Percentiles rank a stretch among this genome's conserved stretches.
These are phyloP conservation scores for Saccharomyces kudriavzevii DNA, from an alignment of 805 yeast genomes.

Conservation along the genomic window DNA sequence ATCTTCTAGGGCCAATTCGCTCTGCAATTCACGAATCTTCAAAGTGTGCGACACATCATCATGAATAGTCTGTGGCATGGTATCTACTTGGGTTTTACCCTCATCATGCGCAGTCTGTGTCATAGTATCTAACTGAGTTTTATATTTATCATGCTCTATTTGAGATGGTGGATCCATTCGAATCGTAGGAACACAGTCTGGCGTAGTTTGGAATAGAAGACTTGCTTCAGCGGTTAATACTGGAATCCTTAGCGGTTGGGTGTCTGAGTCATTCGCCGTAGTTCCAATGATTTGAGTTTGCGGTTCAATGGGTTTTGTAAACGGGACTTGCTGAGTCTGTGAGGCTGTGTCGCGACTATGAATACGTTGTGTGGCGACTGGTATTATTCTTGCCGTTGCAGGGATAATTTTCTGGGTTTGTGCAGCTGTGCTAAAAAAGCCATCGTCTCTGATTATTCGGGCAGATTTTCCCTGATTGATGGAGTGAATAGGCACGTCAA, in stretches of 20 bases:
- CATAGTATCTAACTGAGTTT: not conserved
- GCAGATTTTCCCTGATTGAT: not conserved
- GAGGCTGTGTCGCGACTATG: not conserved
- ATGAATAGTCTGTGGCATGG: not conserved
- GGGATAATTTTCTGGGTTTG: not conserved
- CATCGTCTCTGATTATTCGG: not conserved
- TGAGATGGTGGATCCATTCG: not conserved
- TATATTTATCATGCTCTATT: not conserved
- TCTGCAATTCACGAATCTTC: slow-evolving; percentile 15
- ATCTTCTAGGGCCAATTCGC: slow-evolving; percentile 8
- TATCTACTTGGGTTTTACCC: not conserved
- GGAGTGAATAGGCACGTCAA: not conserved
- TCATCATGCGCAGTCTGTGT: not conserved
- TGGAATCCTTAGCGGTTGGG: not conserved
- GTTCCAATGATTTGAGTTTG: not conserved
- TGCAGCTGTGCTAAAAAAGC: not conserved
- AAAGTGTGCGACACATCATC: slow-evolving; percentile 1
- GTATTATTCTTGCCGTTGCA: too few species aligned
- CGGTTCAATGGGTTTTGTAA: not conserved
- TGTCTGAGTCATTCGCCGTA: not conserved
- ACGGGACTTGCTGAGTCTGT: not conserved
- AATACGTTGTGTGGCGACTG: not conserved
- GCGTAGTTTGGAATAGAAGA: not conserved
- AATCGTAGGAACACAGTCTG: not conserved
- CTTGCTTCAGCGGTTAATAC: not conserved